Conservation (phyloP, 345 rosid genomes). For the Pistacia atlantica region DNA sequence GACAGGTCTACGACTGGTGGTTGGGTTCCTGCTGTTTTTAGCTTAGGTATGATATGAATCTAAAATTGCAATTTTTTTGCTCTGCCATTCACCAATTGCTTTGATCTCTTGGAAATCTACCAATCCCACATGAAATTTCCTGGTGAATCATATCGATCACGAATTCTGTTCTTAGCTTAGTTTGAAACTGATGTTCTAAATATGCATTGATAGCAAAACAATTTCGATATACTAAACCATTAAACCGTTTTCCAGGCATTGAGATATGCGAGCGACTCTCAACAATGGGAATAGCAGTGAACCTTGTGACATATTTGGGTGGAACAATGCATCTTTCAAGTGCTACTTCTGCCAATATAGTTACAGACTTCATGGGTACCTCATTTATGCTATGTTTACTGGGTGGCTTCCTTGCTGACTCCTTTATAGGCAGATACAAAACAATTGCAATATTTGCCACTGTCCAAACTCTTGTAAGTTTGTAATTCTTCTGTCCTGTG, state of each 20-base stretch:
- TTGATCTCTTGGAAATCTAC: neutral
- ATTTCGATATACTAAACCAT: neutral
- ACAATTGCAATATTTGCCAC: constrained; percentile 74
- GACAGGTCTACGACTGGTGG: constrained; percentile 69
- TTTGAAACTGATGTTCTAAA: neutral
- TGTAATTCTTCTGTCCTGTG: neutral
- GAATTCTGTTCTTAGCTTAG: neutral
- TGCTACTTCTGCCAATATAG: constrained; percentile 64
- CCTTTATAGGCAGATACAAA: constrained; percentile 65
- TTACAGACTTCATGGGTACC: constrained; percentile 73
- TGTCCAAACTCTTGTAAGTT: constrained; percentile 61
- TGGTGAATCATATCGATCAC: neutral
- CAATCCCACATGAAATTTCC: neutral
- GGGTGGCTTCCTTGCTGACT: constrained; percentile 73
- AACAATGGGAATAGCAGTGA: constrained; percentile 76
- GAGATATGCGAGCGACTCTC: constrained; percentile 73
- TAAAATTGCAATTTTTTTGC: neutral
- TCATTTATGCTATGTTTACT: constrained; percentile 67
- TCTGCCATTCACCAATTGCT: neutral
- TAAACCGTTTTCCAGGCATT: constrained; percentile 37
- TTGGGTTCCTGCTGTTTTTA: constrained; percentile 67
- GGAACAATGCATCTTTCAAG: constrained; percentile 69
- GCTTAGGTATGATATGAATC: constrained; percentile 43
- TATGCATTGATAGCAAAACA: neutral
- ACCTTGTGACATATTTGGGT: constrained; percentile 69